These are phyloP conservation scores for Irpex lacteus DNA, from an alignment of 1,284 basidiomycete genomes.

Conservation along the genomic window DNA sequence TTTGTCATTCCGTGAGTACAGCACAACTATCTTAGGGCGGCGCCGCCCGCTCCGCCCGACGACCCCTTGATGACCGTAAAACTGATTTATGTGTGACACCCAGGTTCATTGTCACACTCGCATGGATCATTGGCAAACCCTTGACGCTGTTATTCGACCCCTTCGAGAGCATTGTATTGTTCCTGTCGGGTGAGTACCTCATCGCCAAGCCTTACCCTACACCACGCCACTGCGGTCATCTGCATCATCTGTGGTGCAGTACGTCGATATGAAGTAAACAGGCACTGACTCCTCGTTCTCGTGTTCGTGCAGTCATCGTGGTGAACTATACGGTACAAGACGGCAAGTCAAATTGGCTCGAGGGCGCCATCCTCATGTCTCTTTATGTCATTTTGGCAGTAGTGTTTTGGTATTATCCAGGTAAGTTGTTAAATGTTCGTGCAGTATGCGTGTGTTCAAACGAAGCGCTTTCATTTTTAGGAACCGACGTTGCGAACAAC, in stretches of 20 bases:
- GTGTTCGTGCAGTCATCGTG: constrained; percentile 24
- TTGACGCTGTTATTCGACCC: constrained; percentile 65
- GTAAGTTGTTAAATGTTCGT: constrained; percentile 23
- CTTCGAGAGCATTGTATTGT: constrained; percentile 60
- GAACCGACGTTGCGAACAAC: background rate
- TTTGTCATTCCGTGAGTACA: constrained; percentile 70
- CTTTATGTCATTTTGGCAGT: constrained; percentile 54
- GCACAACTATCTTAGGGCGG: constrained; percentile 18
- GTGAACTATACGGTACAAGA: constrained; percentile 32
- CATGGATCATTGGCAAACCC: constrained; percentile 65
- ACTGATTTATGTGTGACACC: background rate
- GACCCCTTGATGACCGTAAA: background rate
- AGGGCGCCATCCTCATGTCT: constrained; percentile 55
- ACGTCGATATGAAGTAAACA: background rate
- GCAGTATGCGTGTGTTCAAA: background rate
- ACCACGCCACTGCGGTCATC: background rate
- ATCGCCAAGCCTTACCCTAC: background rate
- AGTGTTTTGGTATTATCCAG: constrained; percentile 67
- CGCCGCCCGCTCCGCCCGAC: constrained; percentile 11
- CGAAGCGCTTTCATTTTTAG: background rate
- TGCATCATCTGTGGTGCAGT: background rate
- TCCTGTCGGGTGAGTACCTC: constrained; percentile 31
- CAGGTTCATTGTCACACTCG: constrained; percentile 62
- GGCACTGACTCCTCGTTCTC: constrained; percentile 40
- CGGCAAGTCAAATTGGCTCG: constrained; percentile 33